phyloP scores from a whole-genome alignment of 257 asterid genomes.

The Osmanthus fragrans region DNA sequence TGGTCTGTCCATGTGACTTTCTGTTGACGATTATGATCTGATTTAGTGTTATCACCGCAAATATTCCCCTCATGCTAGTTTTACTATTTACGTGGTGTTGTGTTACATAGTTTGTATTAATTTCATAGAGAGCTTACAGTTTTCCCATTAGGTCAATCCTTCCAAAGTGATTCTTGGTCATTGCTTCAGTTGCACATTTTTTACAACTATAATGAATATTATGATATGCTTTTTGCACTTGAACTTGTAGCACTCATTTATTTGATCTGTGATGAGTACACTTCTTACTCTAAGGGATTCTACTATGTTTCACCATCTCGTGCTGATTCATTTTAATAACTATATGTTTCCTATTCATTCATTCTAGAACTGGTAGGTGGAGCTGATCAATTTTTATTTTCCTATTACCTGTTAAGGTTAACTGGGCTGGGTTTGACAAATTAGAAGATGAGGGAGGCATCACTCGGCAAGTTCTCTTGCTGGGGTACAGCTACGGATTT shows the following conservation, averaged over 20 bases:
- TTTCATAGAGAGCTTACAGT: neutral
- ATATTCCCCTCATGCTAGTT: neutral
- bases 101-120: neutral
- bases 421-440: slow-evolving; percentile 32
- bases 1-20: neutral
- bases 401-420: neutral
- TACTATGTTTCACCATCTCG: neutral
- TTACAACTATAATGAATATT: neutral
- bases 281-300: neutral
- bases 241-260: neutral
- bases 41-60: neutral
- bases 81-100: neutral
- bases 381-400: neutral
- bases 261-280: neutral
- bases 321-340: neutral
- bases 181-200: neutral
- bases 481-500: slow-evolving; percentile 75
- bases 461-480: slow-evolving; percentile 42
- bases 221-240: neutral
- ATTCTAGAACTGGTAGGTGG: neutral
- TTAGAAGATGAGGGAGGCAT: slow-evolving; percentile 51
- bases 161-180: neutral
- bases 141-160: neutral
- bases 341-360: neutral
- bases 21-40: neutral